Conservation (phyloP, 2,329 filamentous ascomycete genomes). For the Thelonectria discophora region DNA sequence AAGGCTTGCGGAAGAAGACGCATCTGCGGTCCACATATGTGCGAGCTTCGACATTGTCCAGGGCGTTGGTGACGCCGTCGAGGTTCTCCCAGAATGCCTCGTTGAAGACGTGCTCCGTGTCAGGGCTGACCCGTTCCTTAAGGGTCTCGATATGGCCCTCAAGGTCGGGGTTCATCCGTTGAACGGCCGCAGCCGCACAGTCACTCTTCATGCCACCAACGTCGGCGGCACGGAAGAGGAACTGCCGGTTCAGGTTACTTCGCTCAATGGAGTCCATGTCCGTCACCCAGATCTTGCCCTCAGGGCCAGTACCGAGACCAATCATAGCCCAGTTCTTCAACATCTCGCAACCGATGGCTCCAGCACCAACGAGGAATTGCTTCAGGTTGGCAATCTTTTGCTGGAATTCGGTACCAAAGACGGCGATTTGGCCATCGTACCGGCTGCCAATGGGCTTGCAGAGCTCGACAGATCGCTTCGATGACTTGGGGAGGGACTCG, state of each 20-base stretch:
- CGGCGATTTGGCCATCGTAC: conserved; percentile 97
- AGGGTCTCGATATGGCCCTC: conserved; percentile 84
- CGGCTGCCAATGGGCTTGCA: conserved; percentile 87
- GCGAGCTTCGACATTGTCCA: conserved; percentile 97
- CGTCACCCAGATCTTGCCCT: conserved; percentile 90
- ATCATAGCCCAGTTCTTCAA: conserved; percentile 99
- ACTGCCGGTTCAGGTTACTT: conserved; percentile 97
- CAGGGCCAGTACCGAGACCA: conserved; percentile 85
- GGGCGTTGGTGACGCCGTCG: conserved; percentile 93
- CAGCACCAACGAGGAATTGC: conserved; percentile 94
- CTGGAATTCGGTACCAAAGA: conserved; percentile 93
- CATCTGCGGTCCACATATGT: conserved; percentile 96
- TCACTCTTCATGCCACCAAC: conserved; percentile 98
- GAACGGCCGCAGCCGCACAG: conserved; percentile 86
- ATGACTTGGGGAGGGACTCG: conserved; percentile 86
- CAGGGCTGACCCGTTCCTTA: conserved; percentile 88
- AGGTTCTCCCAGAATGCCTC: conserved; percentile 89
- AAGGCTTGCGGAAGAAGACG: conserved; percentile 97
- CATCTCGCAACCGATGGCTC: conserved; percentile 98
- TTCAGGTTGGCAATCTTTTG: conserved; percentile 90
- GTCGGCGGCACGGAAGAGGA: conserved; percentile 92
- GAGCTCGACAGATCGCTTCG: conserved; percentile 80
- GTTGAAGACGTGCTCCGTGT: conserved; percentile 94
- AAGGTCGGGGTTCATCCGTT: conserved; percentile 95
- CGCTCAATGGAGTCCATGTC: conserved; percentile 99